Conservation (phyloP, 2,329 filamentous ascomycete species). For the Furcasterigmium furcatum region DNA sequence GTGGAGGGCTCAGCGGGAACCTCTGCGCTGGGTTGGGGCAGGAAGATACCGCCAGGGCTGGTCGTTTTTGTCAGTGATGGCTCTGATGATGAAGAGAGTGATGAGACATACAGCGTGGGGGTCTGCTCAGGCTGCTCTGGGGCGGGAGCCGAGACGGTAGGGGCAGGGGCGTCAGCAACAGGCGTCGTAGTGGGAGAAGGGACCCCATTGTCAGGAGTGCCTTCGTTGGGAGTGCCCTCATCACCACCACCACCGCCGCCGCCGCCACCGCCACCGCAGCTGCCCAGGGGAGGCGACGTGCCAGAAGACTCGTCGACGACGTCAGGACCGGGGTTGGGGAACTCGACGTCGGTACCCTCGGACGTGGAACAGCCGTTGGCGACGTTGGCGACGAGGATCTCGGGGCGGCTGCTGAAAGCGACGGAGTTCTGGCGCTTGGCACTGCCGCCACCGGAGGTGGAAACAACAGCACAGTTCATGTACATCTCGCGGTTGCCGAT, state of each 20-base stretch:
- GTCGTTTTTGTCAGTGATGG: slow-evolving; percentile 16
- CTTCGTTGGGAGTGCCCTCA: slow-evolving; percentile 4
- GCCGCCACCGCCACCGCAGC: slow-evolving; percentile 27
- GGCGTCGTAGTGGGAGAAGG: slow-evolving; percentile 6
- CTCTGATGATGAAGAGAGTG: not conserved
- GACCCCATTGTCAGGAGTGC: not conserved
- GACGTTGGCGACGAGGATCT: slow-evolving; percentile 71
- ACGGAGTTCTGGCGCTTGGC: slow-evolving; percentile 22
- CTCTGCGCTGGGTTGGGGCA: slow-evolving; percentile 23
- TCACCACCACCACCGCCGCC: slow-evolving; percentile 20
- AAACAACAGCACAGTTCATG: slow-evolving; percentile 78
- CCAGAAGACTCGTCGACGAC: slow-evolving; percentile 35
- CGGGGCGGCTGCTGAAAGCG: slow-evolving; percentile 54
- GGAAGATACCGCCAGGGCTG: slow-evolving; percentile 40
- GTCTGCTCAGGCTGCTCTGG: slow-evolving; percentile 17
- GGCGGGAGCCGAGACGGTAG: slow-evolving; percentile 12
- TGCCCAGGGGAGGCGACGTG: slow-evolving; percentile 31
- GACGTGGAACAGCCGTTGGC: slow-evolving; percentile 55
- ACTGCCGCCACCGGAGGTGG: slow-evolving; percentile 43
- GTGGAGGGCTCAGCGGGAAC: slow-evolving; percentile 16
- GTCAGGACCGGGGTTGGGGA: slow-evolving; percentile 62
- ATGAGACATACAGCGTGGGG: not conserved
- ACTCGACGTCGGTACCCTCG: slow-evolving; percentile 56
- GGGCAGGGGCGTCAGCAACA: slow-evolving; percentile 10
- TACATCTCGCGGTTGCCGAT: slow-evolving; percentile 81